A percentile compares a stretch with the other conserved stretches of the same genome.
phyloP scores from a whole-genome alignment of 176 grass and related monocot genomes.

The Bothriochloa decipiens region DNA sequence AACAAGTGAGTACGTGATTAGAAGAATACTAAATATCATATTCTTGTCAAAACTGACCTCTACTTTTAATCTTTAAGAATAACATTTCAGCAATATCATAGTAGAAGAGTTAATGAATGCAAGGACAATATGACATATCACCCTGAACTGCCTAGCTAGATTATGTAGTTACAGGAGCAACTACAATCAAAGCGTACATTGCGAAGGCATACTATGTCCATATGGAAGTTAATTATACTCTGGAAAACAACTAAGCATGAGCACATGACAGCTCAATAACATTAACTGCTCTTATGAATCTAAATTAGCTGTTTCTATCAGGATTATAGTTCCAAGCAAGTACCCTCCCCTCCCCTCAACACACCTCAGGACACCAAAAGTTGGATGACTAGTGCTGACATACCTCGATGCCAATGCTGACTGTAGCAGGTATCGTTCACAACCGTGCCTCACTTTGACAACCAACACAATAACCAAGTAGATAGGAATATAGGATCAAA shows the following conservation, averaged over 20 bases:
- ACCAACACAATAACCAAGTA: neutral
- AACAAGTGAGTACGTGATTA: neutral
- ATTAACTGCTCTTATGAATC: neutral
- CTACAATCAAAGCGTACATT: neutral
- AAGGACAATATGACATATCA: neutral
- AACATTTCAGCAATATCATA: neutral
- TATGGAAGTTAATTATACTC: neutral
- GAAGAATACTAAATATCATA: neutral
- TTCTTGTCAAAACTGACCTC: neutral
- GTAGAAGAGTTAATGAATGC: neutral
- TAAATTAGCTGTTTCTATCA: neutral
- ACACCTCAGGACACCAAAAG: neutral
- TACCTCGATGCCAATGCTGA: neutral
- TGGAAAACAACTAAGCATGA: neutral
- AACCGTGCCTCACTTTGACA: neutral
- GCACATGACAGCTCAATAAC: neutral
- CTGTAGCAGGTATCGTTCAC: too few relatives aligned
- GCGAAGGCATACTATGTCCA: neutral
- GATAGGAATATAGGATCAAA: slow-evolving; percentile 4
- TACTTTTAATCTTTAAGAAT: neutral
- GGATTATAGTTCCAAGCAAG: slow-evolving; percentile 2
- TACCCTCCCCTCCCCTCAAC: neutral
- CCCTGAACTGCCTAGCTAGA: neutral
- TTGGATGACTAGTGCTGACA: neutral
- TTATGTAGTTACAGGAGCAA: neutral